A percentile compares a stretch with the other conserved stretches of the same genome.
Conservation (phyloP, 805 yeast genomes). For the Candida hungchunana region DNA sequence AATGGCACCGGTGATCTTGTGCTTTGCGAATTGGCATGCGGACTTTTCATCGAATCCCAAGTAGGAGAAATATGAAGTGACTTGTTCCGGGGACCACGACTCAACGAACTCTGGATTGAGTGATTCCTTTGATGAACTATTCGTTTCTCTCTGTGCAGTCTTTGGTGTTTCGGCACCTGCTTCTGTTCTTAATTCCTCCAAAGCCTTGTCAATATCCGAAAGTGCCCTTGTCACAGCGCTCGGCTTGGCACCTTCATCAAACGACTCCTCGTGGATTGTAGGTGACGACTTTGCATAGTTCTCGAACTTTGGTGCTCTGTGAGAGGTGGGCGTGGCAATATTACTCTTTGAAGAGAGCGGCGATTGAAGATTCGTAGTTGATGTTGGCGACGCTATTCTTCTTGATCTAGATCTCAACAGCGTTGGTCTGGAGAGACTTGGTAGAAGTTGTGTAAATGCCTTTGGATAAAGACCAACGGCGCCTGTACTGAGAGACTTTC, state of each 20-base stretch:
- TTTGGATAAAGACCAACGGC: conserved; percentile 89
- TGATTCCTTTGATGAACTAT: conserved; percentile 26
- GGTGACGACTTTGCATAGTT: conserved; percentile 6
- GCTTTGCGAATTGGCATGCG: conserved; percentile 79
- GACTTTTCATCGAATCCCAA: conserved; percentile 70
- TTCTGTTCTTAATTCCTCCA: conserved; percentile 51
- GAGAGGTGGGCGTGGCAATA: conserved; percentile 13
- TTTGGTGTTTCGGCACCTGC: conserved; percentile 14
- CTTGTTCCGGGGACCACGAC: conserved; percentile 85
- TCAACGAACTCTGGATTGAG: conserved; percentile 47
- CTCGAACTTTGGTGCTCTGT: conserved; percentile 12
- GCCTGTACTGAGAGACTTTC: conserved; percentile 66
- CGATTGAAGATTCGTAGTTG: conserved; percentile 14
- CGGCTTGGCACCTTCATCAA: conserved; percentile 6
- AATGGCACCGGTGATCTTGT: conserved; percentile 85
- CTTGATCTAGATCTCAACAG: conserved; percentile 59
- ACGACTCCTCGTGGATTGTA: conserved; percentile 3
- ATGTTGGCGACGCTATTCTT: conserved; percentile 34
- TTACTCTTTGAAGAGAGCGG: conserved; percentile 15
- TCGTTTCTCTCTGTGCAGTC: conserved; percentile 6
- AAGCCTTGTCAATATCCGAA: conserved; percentile 69
- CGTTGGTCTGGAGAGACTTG: conserved; percentile 35
- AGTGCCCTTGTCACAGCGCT: conserved; percentile 47
- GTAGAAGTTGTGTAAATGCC: conserved; percentile 66
- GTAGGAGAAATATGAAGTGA: conserved; percentile 66